Evolutionary conservation across 306 rosid genomes (phyloP), one percentile per base, ranked within the genome.

Genomic region (cucumber (Cucumis sativus)): DNA sequence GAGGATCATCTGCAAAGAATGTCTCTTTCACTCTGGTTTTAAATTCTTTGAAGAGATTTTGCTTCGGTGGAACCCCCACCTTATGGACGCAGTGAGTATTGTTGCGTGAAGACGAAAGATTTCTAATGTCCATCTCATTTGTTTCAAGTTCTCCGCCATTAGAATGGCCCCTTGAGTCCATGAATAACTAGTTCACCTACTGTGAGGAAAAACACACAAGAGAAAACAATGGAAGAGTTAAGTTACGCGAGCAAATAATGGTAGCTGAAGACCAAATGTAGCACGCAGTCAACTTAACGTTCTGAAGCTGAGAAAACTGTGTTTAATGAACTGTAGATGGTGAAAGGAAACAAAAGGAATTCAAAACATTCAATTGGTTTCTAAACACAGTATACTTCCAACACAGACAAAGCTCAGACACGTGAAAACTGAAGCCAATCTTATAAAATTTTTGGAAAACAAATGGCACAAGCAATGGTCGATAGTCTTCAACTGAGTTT

Each of bases 1-100:
- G 86, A 79, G 99, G 97, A 80, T 95, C 99, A 80, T 92, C 97
- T 0, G 97, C 64, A 75, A 95, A 95, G 64, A 95, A 87, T 23
- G 97, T 92, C 82, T 95, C 97, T 83, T 92, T 95, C 23, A 92
- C 33, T 6, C 85, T 84, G 62, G 69, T 51, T 76, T 74, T 84
- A 84, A 95, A 89, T 81, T 95, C 99, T 82, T 86, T 85, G 84
- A 88, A 89, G 75, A 89, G 84, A 74, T 89, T 90, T 83, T 92
- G 90, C 83, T 84, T 90, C 0, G 92, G 97, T 20, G 99, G 97
- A 85, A 89, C 76, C 67, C 91, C 90, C 33, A 92, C 99, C 80
- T 85, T 92, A 91, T 87, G 90, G 54, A 85, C 78, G 54, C 70
- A 66, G 47, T 77, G 85, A 18, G 79, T 15, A 8, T 79, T 65